phyloP scores from a whole-genome alignment of 352 stramenopile species.

The Pythium volutum region DNA sequence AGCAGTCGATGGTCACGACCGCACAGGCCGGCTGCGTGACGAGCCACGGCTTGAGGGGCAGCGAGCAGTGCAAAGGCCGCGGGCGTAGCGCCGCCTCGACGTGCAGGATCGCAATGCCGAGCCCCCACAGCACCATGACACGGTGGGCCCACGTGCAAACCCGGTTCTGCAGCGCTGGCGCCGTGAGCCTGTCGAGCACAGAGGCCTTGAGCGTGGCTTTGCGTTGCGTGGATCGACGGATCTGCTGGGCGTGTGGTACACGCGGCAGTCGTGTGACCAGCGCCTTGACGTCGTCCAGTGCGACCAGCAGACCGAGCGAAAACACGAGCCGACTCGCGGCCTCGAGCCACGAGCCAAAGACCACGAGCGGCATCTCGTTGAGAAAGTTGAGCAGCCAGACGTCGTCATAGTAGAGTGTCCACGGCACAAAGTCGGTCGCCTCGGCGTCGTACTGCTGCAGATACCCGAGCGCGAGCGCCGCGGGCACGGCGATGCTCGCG shows the following conservation, averaged over 20 bases:
- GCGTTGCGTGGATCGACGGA: no score
- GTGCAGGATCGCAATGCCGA: slow-evolving; percentile 22
- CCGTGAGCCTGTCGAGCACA: neutral
- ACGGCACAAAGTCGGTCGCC: neutral
- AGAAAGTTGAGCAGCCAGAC: slow-evolving; percentile 27
- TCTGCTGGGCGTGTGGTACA: no score
- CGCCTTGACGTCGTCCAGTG: neutral
- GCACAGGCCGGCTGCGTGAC: slow-evolving; percentile 24
- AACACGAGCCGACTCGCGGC: slow-evolving; percentile 35
- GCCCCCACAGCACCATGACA: slow-evolving; percentile 17
- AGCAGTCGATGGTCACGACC: slow-evolving; percentile 21
- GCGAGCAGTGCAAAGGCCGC: slow-evolving; percentile 15
- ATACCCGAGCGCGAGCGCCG: slow-evolving; percentile 13
- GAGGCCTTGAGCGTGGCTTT: no score
- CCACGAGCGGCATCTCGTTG: slow-evolving; percentile 27
- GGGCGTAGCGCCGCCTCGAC: slow-evolving; percentile 12
- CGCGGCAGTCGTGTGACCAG: neutral
- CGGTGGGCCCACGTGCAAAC: neutral
- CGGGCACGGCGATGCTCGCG: slow-evolving; percentile 13
- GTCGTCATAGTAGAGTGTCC: slow-evolving; percentile 24
- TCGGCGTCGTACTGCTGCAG: slow-evolving; percentile 2
- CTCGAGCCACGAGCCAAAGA: slow-evolving; percentile 38
- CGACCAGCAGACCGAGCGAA: slow-evolving; percentile 3
- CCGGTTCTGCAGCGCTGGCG: neutral
- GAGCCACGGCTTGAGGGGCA: slow-evolving; percentile 31